A percentile compares a stretch with the other conserved stretches of the same genome.
Evolutionary conservation across 768 basidiomycete species (phyloP).

Genomic region (Russula sp.): DNA sequence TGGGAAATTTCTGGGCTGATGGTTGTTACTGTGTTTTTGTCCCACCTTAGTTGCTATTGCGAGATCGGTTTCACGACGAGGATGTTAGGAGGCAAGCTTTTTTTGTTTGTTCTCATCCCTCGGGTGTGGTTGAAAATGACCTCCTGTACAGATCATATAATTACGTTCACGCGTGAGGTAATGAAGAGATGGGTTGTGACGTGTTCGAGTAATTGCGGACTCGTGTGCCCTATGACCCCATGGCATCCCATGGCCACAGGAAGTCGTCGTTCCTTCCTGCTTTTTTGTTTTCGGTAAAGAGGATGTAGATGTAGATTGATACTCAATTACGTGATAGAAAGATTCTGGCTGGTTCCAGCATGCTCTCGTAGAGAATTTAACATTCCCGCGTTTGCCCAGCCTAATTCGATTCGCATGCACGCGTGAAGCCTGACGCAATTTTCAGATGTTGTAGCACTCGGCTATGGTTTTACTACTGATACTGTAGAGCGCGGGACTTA

Average conservation of each 20-base stretch:
- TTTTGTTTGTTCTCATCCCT: not conserved
- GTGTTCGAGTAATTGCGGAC: conserved; percentile 32
- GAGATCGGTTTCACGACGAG: conserved; percentile 15
- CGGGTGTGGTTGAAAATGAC: not conserved
- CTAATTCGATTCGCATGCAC: too few species aligned
- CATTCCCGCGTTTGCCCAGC: too few species aligned
- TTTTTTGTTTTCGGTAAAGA: not conserved
- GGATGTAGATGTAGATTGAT: too few species aligned
- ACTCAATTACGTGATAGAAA: not conserved
- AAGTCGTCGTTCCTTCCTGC: too few species aligned
- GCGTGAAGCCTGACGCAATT: too few species aligned
- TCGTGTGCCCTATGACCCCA: not conserved
- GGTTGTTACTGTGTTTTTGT: not conserved
- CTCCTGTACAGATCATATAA: conserved; percentile 51
- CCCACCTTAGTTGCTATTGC: conserved; percentile 9
- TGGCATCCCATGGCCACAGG: not conserved
- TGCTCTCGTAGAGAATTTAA: not conserved
- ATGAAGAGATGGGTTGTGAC: conserved; percentile 54
- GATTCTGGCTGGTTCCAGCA: too few species aligned
- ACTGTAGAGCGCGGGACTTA: too few species aligned
- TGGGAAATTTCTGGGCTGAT: not conserved
- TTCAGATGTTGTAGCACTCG: too few species aligned
- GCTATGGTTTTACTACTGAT: too few species aligned
- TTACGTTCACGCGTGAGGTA: conserved; percentile 66
- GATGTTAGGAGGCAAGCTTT: conserved; percentile 2